Base-by-base conservation (phyloP, 1,139 yeast genomes). In the Pichia sp. region DNA sequence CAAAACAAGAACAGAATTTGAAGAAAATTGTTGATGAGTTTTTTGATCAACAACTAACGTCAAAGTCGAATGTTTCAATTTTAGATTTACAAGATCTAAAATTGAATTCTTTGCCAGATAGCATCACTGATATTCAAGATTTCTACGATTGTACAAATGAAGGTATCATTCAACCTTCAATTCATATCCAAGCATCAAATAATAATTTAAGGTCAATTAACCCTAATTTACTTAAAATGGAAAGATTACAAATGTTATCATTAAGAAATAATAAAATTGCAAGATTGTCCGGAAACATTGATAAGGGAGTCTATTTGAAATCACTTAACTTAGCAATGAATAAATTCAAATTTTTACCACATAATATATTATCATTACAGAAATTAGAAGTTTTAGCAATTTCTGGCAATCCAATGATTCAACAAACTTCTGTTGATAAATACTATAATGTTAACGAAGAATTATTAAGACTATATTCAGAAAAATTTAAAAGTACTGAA, bases 271-370 rank as follows among this genome's bases (percentile, higher is more conserved):
- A 84, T 61, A 68, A 72, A 48, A 66, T 84, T 39, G 69, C 69
- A 29, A 66, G 70, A 44, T 62, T 84, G 8, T 85, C 87, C 0
- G 80, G 84, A 0, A 72, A 75, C 5, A 76, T 84, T 28, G 70
- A 73, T 33, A 66, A 71, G 31, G 69, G 81, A 39, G 56, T 50
- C 11, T 69, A 72, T 49, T 68, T 84, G 46, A 69, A 67, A 22
- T 80, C 81, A 49, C 67, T 84, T 36, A 75, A 81, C 9, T 59
- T 83, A 18, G 76, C 78, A 19, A 73, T 77, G 41, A 84, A 84
- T 64, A 69, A 73, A 50, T 65, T 84, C 30, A 68, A 69, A 49
- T 77, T 70, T 50, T 64, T 84, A 13, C 89, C 89, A 0, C 72
- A 73, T 49, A 84, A 81, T 60, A 72, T 84, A 3, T 65, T 81